A percentile compares a stretch with the other conserved stretches of the same genome.
Evolutionary conservation across 768 basidiomycete species (phyloP).

Genomic region (Podaxis sp.): DNA sequence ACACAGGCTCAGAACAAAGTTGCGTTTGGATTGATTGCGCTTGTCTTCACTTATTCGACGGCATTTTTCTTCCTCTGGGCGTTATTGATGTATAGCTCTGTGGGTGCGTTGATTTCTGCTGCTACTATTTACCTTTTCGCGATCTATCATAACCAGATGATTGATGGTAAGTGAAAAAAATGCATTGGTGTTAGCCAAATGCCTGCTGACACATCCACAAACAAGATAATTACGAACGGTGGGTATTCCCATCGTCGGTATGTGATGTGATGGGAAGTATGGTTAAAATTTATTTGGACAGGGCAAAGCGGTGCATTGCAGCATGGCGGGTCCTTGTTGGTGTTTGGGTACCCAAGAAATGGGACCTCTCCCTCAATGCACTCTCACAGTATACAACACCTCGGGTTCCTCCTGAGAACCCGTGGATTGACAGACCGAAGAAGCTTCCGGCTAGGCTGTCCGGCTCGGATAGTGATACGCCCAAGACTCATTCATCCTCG

Average conservation of each 20-base stretch:
- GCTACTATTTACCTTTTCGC: constrained; percentile 72
- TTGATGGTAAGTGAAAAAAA: constrained; percentile 66
- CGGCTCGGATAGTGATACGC: constrained; percentile 16
- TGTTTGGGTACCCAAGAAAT: constrained; percentile 82
- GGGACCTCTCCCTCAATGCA: constrained; percentile 75
- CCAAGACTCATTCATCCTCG: constrained; percentile 14
- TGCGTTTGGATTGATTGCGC: constrained; percentile 74
- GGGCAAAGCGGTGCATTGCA: constrained; percentile 81
- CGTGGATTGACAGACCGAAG: constrained; percentile 59
- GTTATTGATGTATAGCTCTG: constrained; percentile 66
- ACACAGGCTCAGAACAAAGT: constrained; percentile 97
- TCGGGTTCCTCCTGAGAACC: constrained; percentile 57
- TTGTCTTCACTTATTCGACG: constrained; percentile 74
- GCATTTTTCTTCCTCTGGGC: constrained; percentile 86
- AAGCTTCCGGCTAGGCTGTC: constrained; percentile 18
- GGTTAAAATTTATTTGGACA: constrained; percentile 25
- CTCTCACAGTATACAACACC: constrained; percentile 73
- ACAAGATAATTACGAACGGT: constrained; percentile 77
- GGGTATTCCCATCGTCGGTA: constrained; percentile 31
- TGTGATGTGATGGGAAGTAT: not conserved
- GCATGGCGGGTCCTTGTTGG: constrained; percentile 98
- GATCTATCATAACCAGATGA: constrained; percentile 79
- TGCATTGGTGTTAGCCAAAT: constrained; percentile 3
- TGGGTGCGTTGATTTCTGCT: constrained; percentile 71
- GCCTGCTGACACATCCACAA: constrained; percentile 2